Conservation (phyloP, 768 basidiomycete species). For the Mycena floridula region DNA sequence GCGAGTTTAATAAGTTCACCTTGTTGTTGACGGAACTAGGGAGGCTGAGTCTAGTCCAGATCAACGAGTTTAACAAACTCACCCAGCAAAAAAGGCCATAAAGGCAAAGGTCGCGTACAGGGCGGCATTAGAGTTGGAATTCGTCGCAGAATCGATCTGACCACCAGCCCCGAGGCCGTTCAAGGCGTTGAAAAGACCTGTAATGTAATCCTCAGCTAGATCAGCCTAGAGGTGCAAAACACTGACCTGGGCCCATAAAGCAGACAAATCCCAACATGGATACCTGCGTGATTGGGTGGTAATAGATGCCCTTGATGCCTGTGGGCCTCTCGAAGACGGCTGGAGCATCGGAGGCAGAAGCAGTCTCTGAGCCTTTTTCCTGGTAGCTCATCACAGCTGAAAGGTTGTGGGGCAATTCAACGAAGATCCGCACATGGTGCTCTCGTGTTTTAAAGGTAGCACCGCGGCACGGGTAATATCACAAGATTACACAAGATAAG, state of each 20-base stretch:
- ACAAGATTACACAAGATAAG: too few species aligned
- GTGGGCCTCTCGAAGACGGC: slow-evolving; percentile 39
- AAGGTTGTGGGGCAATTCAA: too few species aligned
- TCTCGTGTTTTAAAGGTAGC: not conserved
- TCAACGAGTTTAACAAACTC: too few species aligned
- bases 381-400: not conserved
- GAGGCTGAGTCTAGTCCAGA: slow-evolving; percentile 1
- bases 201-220: slow-evolving; percentile 10
- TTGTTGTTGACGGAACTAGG: slow-evolving; percentile 72
- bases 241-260: slow-evolving; percentile 53
- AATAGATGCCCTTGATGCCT: slow-evolving; percentile 51
- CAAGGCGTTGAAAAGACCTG: slow-evolving; percentile 74
- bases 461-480: too few species aligned
- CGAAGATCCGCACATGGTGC: not conserved
- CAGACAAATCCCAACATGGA: slow-evolving; percentile 65
- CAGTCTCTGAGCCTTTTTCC: slow-evolving; percentile 5
- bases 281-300: slow-evolving; percentile 50
- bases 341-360: slow-evolving; percentile 6
- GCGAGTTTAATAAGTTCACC: too few species aligned
- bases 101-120: slow-evolving; percentile 62
- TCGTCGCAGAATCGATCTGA: slow-evolving; percentile 57
- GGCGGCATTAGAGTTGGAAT: slow-evolving; percentile 64
- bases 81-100: slow-evolving; percentile 69
- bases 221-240: slow-evolving; percentile 12
- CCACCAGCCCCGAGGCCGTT: slow-evolving; percentile 79